Conservation (phyloP, 108 stramenopile genomes). For the Epithemia pelagica region DNA sequence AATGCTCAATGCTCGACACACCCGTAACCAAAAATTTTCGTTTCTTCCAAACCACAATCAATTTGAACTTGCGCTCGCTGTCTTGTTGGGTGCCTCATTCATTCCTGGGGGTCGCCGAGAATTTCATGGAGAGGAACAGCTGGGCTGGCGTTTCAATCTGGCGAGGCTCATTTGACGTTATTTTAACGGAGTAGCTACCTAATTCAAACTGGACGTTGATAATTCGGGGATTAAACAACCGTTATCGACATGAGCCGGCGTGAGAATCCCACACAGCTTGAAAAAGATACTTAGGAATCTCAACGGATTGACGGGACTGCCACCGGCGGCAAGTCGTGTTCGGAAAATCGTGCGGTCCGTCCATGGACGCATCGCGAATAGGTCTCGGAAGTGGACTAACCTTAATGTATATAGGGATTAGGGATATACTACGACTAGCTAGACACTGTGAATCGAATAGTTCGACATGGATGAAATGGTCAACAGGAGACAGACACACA, state of each 20-base stretch:
- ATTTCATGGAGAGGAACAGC: background rate
- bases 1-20: background rate
- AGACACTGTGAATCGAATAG: no score
- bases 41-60: background rate
- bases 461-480: no score
- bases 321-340: no score
- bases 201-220: background rate
- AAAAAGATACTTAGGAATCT: background rate
- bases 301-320: background rate
- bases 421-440: no score
- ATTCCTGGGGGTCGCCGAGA: no score
- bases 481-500: no score
- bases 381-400: no score
- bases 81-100: background rate
- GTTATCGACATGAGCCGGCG: background rate
- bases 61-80: background rate
- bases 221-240: background rate
- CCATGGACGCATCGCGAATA: no score
- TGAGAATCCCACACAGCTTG: background rate
- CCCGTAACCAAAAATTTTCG: no score
- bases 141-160: background rate
- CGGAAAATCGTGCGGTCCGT: no score
- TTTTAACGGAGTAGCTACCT: background rate
- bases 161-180: background rate
- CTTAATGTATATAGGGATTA: no score